Conservation (phyloP, 352 stramenopile genomes). For the Phytophthora meadii region DNA sequence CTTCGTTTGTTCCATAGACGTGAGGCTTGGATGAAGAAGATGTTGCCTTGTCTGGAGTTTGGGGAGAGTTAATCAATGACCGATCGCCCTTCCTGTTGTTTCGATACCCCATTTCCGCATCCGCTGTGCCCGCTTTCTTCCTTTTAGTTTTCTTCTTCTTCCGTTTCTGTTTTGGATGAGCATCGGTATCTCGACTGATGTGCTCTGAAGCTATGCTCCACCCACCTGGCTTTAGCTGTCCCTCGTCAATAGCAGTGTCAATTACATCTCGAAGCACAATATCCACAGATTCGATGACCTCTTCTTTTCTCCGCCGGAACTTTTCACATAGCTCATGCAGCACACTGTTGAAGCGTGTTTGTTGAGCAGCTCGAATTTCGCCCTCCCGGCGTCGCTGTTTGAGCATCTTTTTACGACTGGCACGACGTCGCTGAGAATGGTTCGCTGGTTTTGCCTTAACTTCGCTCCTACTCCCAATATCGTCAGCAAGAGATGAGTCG, state of each 20-base stretch:
- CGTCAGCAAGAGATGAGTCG: neutral
- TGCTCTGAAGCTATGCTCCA: slow-evolving; percentile 18
- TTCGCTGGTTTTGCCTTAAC: slow-evolving; percentile 24
- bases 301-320: slow-evolving; percentile 40
- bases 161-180: slow-evolving; percentile 31
- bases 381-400: slow-evolving; percentile 65
- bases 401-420: slow-evolving; percentile 70
- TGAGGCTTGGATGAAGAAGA: slow-evolving; percentile 7
- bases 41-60: slow-evolving; percentile 7
- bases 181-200: neutral
- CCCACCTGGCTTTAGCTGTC: slow-evolving; percentile 19
- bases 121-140: slow-evolving; percentile 15
- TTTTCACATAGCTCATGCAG: slow-evolving; percentile 49
- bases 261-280: slow-evolving; percentile 56
- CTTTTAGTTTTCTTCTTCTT: slow-evolving; percentile 42
- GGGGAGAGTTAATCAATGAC: slow-evolving; percentile 1
- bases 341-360: slow-evolving; percentile 44
- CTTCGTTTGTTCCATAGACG: neutral
- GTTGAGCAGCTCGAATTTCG: slow-evolving; percentile 44
- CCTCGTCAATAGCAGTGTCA: slow-evolving; percentile 33
- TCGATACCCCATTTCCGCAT: neutral
- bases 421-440: slow-evolving; percentile 63
- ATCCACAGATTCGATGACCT: slow-evolving; percentile 28
- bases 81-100: neutral
- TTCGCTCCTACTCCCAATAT: neutral